Percentiles rank a stretch among this genome's conserved stretches.
Conservation (phyloP, 2,329 filamentous ascomycete genomes). For the Geosmithia morbida region DNA sequence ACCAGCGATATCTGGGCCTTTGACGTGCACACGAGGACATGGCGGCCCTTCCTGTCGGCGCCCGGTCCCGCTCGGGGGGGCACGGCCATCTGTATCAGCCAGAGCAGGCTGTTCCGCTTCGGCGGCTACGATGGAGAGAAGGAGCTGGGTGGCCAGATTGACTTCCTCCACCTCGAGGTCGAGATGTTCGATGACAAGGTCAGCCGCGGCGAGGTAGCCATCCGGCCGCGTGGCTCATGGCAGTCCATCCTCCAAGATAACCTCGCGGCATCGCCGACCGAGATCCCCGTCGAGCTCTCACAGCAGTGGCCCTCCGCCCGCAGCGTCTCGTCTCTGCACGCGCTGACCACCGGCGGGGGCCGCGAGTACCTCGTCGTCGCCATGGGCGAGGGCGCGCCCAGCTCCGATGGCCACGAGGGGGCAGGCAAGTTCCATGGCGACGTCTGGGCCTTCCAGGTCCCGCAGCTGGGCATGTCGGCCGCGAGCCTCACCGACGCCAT, state of each 20-base stretch:
- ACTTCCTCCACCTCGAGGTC: slow-evolving; percentile 46
- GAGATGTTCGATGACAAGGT: slow-evolving; percentile 37
- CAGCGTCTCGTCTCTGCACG: slow-evolving; percentile 37
- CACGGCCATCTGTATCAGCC: slow-evolving; percentile 48
- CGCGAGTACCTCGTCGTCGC: slow-evolving; percentile 48
- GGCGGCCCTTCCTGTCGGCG: slow-evolving; percentile 54
- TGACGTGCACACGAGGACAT: slow-evolving; percentile 45
- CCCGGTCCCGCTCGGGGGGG: slow-evolving; percentile 55
- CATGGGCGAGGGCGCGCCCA: slow-evolving; percentile 41
- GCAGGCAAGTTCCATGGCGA: slow-evolving; percentile 42
- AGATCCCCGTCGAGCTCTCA: slow-evolving; percentile 16
- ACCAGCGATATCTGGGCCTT: slow-evolving; percentile 66
- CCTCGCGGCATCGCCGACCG: slow-evolving; percentile 15
- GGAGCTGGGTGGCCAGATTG: slow-evolving; percentile 58
- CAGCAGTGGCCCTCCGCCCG: slow-evolving; percentile 36
- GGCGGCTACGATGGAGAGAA: slow-evolving; percentile 61
- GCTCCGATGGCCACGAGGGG: slow-evolving; percentile 29
- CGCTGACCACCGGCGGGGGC: slow-evolving; percentile 42
- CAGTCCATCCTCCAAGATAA: slow-evolving; percentile 30
- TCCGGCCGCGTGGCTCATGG: slow-evolving; percentile 39
- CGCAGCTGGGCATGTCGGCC: slow-evolving; percentile 35
- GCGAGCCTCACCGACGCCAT: slow-evolving; percentile 43
- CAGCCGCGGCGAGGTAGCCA: slow-evolving; percentile 30
- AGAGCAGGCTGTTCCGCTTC: slow-evolving; percentile 59
- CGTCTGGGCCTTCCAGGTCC: slow-evolving; percentile 50